Percentiles rank a stretch among this genome's conserved stretches.
Evolutionary conservation across 1,284 basidiomycete genomes (phyloP).

Genomic region (Puccinia hordei): DNA sequence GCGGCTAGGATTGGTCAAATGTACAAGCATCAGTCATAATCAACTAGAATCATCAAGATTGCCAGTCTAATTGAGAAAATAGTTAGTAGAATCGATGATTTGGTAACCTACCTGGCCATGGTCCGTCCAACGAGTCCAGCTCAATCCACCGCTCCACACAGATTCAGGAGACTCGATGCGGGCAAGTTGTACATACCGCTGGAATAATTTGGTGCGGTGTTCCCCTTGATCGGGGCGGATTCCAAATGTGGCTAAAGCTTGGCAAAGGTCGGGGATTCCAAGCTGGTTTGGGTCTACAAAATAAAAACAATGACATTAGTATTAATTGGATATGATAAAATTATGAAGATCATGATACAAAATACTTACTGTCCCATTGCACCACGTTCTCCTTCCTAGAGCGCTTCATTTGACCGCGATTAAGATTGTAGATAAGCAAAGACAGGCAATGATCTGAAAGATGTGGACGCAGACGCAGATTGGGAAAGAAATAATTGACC

Average conservation of each 20-base stretch:
- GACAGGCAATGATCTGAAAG: too few species aligned
- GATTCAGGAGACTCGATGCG: constrained; percentile 6
- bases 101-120: background rate
- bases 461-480: too few species aligned
- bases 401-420: too few species aligned
- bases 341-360: too few species aligned
- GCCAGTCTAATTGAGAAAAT: too few species aligned
- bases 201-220: constrained; percentile 1
- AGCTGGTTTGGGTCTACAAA: constrained; percentile 19
- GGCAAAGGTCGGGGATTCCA: background rate
- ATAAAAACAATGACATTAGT: background rate
- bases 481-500: too few species aligned
- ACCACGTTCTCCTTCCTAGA: too few species aligned
- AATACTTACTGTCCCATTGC: too few species aligned
- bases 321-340: too few species aligned
- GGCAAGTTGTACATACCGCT: constrained; percentile 14
- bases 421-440: too few species aligned
- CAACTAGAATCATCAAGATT: background rate
- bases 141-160: constrained; percentile 9
- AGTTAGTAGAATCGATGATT: background rate
- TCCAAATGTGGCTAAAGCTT: constrained; percentile 21
- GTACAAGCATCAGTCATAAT: background rate
- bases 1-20: background rate
- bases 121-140: constrained; percentile 8
- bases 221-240: background rate